These are phyloP conservation scores for Nematocida homosporus DNA, from an alignment of 371 early-diverging fungal genomes.

Conservation along the genomic window DNA sequence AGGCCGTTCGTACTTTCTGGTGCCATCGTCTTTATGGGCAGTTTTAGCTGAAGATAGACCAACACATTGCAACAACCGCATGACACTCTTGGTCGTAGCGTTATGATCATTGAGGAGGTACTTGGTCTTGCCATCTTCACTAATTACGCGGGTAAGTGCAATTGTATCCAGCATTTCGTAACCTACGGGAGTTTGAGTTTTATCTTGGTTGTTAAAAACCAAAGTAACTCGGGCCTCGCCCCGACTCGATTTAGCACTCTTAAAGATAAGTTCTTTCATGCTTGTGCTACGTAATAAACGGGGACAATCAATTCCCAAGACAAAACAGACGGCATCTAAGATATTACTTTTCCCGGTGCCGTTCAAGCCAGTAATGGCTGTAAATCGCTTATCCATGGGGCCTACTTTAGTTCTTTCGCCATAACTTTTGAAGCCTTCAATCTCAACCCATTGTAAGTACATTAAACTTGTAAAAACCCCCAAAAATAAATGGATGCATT, in stretches of 20 bases:
- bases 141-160: slow-evolving; percentile 36
- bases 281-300: slow-evolving; percentile 80
- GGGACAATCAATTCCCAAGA: slow-evolving; percentile 72
- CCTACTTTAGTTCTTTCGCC: slow-evolving; percentile 54
- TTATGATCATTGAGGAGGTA: slow-evolving; percentile 82
- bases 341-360: slow-evolving; percentile 98
- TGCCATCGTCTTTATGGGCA: slow-evolving; percentile 81
- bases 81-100: slow-evolving; percentile 77
- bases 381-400: slow-evolving; percentile 71
- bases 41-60: slow-evolving; percentile 71
- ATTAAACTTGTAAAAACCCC: slow-evolving; percentile 32
- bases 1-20: slow-evolving; percentile 80
- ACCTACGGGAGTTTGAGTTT: slow-evolving; percentile 13
- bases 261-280: slow-evolving; percentile 89
- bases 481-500: not conserved
- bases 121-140: slow-evolving; percentile 54
- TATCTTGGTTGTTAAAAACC: slow-evolving; percentile 41
- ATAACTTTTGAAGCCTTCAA: slow-evolving; percentile 68
- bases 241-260: slow-evolving; percentile 74
- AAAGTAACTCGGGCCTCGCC: slow-evolving; percentile 44
- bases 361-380: slow-evolving; percentile 97
- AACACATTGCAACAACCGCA: slow-evolving; percentile 75
- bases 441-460: slow-evolving; percentile 62
- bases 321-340: slow-evolving; percentile 96
- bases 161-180: slow-evolving; percentile 30